These are phyloP conservation scores for Penicillium occitanis DNA, from an alignment of 2,329 filamentous ascomycete species.

Conservation along the genomic window DNA sequence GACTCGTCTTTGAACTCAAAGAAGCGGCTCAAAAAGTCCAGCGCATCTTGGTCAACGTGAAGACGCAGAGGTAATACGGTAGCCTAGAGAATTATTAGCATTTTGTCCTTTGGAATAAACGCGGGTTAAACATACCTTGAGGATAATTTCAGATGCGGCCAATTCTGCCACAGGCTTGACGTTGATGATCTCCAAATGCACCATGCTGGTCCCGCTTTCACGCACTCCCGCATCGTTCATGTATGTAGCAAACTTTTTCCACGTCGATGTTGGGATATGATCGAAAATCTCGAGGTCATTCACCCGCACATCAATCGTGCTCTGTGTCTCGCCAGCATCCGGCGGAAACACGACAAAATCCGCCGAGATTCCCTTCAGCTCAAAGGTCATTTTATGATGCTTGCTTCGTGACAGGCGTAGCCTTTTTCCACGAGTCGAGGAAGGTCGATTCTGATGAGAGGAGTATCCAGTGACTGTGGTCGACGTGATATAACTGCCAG, in stretches of 20 bases:
- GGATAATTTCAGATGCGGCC: conserved; percentile 83
- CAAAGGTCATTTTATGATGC: conserved; percentile 92
- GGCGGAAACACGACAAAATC: conserved; percentile 81
- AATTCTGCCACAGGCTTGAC: conserved; percentile 82
- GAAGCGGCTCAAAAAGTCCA: conserved; percentile 96
- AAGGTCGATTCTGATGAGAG: conserved; percentile 34
- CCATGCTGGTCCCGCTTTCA: conserved; percentile 83
- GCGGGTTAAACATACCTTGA: conserved; percentile 56
- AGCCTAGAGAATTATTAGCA: conserved; percentile 43
- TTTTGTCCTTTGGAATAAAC: not conserved
- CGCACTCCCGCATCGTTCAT: conserved; percentile 83
- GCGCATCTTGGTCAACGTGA: conserved; percentile 94
- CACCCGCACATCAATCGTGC: conserved; percentile 79
- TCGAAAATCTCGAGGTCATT: conserved; percentile 87
- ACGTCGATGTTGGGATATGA: conserved; percentile 90
- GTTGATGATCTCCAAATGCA: conserved; percentile 82
- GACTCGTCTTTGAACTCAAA: conserved; percentile 93
- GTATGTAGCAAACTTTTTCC: conserved; percentile 97
- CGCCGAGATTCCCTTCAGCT: conserved; percentile 78
- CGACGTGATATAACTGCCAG: conserved; percentile 81
- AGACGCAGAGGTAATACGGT: conserved; percentile 80
- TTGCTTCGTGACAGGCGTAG: conserved; percentile 80
- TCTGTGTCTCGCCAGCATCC: conserved; percentile 75
- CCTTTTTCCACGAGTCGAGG: conserved; percentile 52
- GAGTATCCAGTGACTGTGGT: conserved; percentile 49